Conservation (phyloP, 768 basidiomycete genomes). For the Thelephora ganbajun region DNA sequence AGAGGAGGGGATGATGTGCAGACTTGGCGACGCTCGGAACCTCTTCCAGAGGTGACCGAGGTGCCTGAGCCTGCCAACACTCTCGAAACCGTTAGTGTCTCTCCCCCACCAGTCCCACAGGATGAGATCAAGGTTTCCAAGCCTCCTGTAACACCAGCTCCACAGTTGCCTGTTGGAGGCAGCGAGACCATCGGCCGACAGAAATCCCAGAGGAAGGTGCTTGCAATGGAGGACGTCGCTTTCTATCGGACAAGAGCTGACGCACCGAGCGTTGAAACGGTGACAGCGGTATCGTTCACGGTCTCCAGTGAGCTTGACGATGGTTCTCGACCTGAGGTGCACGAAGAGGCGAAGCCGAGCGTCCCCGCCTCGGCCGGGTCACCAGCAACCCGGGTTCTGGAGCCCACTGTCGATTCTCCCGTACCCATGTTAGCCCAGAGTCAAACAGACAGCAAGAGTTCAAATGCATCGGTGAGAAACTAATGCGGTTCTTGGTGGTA, state of each 20-base stretch:
- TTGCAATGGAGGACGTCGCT: conserved; percentile 55
- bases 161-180: not conserved
- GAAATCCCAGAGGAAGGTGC: conserved; percentile 58
- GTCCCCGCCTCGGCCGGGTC: conserved; percentile 10
- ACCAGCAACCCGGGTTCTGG: conserved; percentile 1
- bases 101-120: conserved; percentile 45
- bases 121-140: conserved; percentile 11
- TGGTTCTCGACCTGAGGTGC: not conserved
- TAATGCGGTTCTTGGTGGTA: not conserved
- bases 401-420: not conserved
- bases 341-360: not conserved
- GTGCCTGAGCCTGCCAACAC: conserved; percentile 8
- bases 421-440: not conserved
- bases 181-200: conserved; percentile 7
- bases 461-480: not conserved
- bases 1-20: conserved; percentile 20
- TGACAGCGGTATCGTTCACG: conserved; percentile 53
- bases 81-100: conserved; percentile 48
- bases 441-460: conserved; percentile 1
- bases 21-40: conserved; percentile 23
- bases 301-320: conserved; percentile 65
- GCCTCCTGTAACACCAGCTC: conserved; percentile 1
- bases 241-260: conserved; percentile 57
- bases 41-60: conserved; percentile 9
- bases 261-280: conserved; percentile 30